Percentiles rank a stretch among this genome's conserved stretches.
These are phyloP conservation scores for Boletus vermiculosoides DNA, from an alignment of 768 basidiomycete species.

Conservation along the genomic window DNA sequence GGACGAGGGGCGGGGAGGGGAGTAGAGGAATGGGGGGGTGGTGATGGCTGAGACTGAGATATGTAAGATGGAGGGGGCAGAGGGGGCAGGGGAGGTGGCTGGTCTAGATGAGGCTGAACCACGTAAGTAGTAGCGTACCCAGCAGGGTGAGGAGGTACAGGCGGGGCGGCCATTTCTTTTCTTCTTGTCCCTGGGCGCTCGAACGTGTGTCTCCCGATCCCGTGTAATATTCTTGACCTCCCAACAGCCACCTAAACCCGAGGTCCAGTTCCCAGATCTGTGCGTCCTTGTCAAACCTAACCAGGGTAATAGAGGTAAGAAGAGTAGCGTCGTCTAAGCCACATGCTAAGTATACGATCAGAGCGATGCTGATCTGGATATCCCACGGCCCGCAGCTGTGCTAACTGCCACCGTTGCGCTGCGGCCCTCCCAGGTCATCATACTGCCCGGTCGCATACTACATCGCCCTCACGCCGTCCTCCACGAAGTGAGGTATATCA, in stretches of 20 bases:
- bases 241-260: not conserved
- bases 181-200: not conserved
- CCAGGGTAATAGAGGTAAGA: not conserved
- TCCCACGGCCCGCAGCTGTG: constrained; percentile 2
- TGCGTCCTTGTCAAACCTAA: not conserved
- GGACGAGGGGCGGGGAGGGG: constrained; percentile 67
- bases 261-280: not conserved
- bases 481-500: not conserved
- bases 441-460: not conserved
- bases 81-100: constrained; percentile 51
- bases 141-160: constrained; percentile 30
- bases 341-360: not conserved
- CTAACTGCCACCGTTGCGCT: not conserved
- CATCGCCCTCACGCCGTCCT: not conserved
- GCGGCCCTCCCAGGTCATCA: too few relatives aligned
- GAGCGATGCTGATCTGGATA: not conserved
- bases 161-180: constrained; percentile 26
- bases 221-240: not conserved
- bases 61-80: constrained; percentile 40
- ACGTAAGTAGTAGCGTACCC: constrained; percentile 11
- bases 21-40: constrained; percentile 40
- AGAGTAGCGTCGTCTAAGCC: not conserved
- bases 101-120: constrained; percentile 9
- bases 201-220: not conserved
- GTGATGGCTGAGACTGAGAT: constrained; percentile 21